Conservation (phyloP, 345 rosid genomes). For the Barbarea vulgaris region DNA sequence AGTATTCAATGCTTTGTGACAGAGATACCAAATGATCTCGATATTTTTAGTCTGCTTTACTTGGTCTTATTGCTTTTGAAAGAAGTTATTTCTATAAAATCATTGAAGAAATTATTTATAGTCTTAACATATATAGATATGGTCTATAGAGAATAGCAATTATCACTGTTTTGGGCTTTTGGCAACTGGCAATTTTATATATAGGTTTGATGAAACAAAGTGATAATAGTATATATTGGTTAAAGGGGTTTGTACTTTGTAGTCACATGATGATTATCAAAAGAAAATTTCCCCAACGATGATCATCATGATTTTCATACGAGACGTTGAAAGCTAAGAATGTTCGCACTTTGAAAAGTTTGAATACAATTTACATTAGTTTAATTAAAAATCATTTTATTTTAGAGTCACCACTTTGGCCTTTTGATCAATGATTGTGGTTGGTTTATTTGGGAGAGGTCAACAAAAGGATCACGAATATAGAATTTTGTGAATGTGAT, state of each 20-base stretch:
- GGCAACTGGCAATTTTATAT: not conserved
- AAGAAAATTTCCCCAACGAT: not conserved
- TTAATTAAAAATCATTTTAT: not conserved
- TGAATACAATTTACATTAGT: not conserved
- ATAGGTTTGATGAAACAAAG: conserved; percentile 1
- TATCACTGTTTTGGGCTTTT: conserved; percentile 9
- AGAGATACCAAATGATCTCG: conserved; percentile 27
- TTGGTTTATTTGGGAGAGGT: conserved; percentile 5
- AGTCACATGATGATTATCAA: conserved; percentile 28
- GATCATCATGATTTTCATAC: conserved; percentile 23
- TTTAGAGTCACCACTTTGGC: conserved; percentile 18
- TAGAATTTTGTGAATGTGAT: conserved; percentile 13
- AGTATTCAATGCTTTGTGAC: conserved; percentile 42
- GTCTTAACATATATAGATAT: conserved; percentile 2
- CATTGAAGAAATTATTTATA: not conserved
- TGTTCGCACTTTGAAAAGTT: conserved; percentile 19
- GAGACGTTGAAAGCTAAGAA: conserved; percentile 27
- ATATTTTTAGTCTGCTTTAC: conserved; percentile 11
- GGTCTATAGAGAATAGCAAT: conserved; percentile 18
- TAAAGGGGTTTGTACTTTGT: conserved; percentile 28
- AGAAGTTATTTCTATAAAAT: not conserved
- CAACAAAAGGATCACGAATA: conserved; percentile 1
- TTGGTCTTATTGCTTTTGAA: conserved; percentile 2
- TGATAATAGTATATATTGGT: not conserved
- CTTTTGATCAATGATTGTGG: not conserved